A percentile compares a stretch with the other conserved stretches of the same genome.
Conservation (phyloP, 495 filamentous ascomycete species). For the Hypomontagnella submonticulosa region DNA sequence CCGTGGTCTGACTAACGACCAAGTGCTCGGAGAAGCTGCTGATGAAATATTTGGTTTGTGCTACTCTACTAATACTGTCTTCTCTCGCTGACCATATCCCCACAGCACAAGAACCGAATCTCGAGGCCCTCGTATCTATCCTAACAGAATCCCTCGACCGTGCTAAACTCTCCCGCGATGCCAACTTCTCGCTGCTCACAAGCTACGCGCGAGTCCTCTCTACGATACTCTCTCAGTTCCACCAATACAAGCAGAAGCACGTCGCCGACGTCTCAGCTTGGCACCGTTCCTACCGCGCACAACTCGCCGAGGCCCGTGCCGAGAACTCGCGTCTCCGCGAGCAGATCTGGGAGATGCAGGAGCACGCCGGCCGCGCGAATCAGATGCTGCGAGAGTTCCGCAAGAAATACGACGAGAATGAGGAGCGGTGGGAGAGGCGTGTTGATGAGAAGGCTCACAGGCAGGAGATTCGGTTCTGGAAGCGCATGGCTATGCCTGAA, state of each 20-base stretch:
- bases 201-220: slow-evolving; percentile 60
- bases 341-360: slow-evolving; percentile 67
- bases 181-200: slow-evolving; percentile 62
- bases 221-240: slow-evolving; percentile 63
- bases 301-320: slow-evolving; percentile 66
- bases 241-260: slow-evolving; percentile 64
- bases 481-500: slow-evolving; percentile 64
- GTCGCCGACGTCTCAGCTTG: slow-evolving; percentile 62
- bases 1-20: slow-evolving; percentile 61
- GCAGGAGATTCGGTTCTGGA: slow-evolving; percentile 66
- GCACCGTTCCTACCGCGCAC: slow-evolving; percentile 66
- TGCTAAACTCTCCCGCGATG: slow-evolving; percentile 60
- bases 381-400: slow-evolving; percentile 61
- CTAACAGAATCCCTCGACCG: slow-evolving; percentile 64
- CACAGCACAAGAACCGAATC: slow-evolving; percentile 60
- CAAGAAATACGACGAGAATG: slow-evolving; percentile 59
- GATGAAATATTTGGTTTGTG: slow-evolving; percentile 61
- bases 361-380: slow-evolving; percentile 61
- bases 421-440: slow-evolving; percentile 56
- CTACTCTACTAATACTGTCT: background rate
- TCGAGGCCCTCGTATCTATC: slow-evolving; percentile 63
- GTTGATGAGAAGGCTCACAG: slow-evolving; percentile 55
- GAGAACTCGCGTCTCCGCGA: slow-evolving; percentile 66
- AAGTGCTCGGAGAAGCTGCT: slow-evolving; percentile 58
- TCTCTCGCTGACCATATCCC: slow-evolving; percentile 1